Conservation (phyloP, 352 stramenopile genomes). For the Globisporangium acanthophoron region DNA sequence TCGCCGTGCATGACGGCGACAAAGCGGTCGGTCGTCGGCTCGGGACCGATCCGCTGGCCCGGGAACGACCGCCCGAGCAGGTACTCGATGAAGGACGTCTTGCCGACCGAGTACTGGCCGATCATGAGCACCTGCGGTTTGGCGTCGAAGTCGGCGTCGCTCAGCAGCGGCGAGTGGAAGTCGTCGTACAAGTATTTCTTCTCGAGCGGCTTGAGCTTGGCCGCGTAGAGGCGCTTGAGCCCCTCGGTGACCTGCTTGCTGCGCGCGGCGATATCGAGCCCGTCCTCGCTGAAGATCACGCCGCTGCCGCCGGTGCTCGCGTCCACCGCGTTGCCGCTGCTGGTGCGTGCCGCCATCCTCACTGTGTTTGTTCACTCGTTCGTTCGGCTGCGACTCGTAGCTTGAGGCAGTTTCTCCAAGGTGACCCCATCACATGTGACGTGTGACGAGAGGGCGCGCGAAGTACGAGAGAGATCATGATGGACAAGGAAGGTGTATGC, state of each 20-base stretch:
- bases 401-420: not conserved
- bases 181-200: conserved; percentile 92
- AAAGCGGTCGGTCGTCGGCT: conserved; percentile 98
- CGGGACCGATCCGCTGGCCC: conserved; percentile 94
- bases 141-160: conserved; percentile 94
- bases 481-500: not conserved
- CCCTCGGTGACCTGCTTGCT: conserved; percentile 71
- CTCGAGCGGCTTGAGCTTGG: conserved; percentile 80
- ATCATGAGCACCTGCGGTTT: conserved; percentile 98
- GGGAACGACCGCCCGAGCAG: conserved; percentile 96
- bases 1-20: conserved; percentile 97
- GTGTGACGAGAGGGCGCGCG: not conserved
- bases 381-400: too few species aligned
- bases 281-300: conserved; percentile 43
- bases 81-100: conserved; percentile 98
- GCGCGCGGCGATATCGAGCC: conserved; percentile 55
- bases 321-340: too few species aligned
- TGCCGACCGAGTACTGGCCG: conserved; percentile 97
- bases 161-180: conserved; percentile 91
- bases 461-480: too few species aligned
- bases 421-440: not conserved
- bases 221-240: conserved; percentile 75
- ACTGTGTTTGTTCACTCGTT: not conserved
- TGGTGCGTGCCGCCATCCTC: too few species aligned
- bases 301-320: conserved; percentile 4